Conservation (phyloP, 192 early-diverging fungal genomes). For the Funneliformis mosseae region DNA sequence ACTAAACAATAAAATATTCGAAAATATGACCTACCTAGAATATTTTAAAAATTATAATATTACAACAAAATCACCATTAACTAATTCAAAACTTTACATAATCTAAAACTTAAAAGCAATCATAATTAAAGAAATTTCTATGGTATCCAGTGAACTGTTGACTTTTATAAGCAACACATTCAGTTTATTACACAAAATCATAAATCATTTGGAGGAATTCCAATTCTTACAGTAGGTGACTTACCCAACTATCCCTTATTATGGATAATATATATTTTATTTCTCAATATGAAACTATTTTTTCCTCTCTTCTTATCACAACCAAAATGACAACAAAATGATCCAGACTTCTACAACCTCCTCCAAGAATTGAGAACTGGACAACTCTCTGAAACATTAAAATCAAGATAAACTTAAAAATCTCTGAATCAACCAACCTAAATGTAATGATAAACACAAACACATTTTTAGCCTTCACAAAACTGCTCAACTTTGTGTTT, state of each 20-base stretch:
- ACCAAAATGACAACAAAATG: not conserved
- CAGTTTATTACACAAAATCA: not conserved
- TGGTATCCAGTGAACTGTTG: not conserved
- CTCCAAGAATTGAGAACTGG: too few relatives aligned
- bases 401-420: too few relatives aligned
- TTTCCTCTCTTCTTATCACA: not conserved
- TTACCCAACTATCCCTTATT: constrained; percentile 6
- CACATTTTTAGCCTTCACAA: too few relatives aligned
- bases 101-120: not conserved
- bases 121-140: constrained; percentile 19
- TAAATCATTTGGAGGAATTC: not conserved
- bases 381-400: too few relatives aligned
- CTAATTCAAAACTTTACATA: too few relatives aligned
- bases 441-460: too few relatives aligned
- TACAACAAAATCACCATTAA: not conserved
- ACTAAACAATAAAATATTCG: not conserved
- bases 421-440: too few relatives aligned
- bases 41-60: not conserved
- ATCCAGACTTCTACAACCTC: not conserved
- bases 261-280: not conserved
- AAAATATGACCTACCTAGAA: not conserved
- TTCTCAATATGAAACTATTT: too few relatives aligned
- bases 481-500: too few relatives aligned
- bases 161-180: constrained; percentile 5
- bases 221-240: constrained; percentile 5